These are phyloP conservation scores for Curvularia sp. DNA, from an alignment of 2,329 filamentous ascomycete species.

Conservation along the genomic window DNA sequence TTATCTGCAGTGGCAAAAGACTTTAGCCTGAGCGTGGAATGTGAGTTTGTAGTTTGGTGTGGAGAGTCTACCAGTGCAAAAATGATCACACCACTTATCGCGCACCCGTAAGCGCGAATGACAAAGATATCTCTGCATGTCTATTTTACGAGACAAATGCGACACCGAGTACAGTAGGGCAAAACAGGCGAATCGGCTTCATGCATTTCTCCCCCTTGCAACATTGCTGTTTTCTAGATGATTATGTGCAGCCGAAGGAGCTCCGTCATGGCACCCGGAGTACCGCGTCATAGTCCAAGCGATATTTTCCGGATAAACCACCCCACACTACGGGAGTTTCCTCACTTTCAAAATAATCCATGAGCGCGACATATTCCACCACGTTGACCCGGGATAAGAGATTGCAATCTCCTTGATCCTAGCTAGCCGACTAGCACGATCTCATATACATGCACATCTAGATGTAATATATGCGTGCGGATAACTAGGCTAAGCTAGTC, in stretches of 20 bases:
- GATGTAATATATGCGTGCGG: slow-evolving; percentile 24
- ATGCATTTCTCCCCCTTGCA: slow-evolving; percentile 2
- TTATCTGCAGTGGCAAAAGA: slow-evolving; percentile 7
- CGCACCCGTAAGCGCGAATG: slow-evolving; percentile 20
- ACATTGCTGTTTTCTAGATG: slow-evolving; percentile 11
- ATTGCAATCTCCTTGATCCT: slow-evolving; percentile 9
- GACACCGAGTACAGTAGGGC: slow-evolving; percentile 6
- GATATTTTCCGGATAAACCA: slow-evolving; percentile 15
- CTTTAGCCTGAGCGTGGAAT: slow-evolving; percentile 24
- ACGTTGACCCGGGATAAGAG: neutral
- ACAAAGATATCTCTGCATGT: slow-evolving; percentile 9
- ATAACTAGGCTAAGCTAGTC: slow-evolving; percentile 13
- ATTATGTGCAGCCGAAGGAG: slow-evolving; percentile 24
- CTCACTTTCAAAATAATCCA: neutral
- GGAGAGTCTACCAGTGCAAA: neutral
- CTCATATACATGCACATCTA: slow-evolving; percentile 19
- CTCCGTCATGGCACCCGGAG: slow-evolving; percentile 12
- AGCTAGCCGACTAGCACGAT: slow-evolving; percentile 3
- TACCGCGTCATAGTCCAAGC: slow-evolving; percentile 10
- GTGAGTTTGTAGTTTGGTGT: slow-evolving; percentile 11
- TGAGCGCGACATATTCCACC: neutral
- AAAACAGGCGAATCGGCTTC: neutral
- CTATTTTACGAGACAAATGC: slow-evolving; percentile 10
- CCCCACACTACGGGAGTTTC: slow-evolving; percentile 3
- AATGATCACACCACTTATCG: slow-evolving; percentile 11